These are phyloP conservation scores for Candida alai DNA, from an alignment of 805 yeast genomes.

Conservation along the genomic window DNA sequence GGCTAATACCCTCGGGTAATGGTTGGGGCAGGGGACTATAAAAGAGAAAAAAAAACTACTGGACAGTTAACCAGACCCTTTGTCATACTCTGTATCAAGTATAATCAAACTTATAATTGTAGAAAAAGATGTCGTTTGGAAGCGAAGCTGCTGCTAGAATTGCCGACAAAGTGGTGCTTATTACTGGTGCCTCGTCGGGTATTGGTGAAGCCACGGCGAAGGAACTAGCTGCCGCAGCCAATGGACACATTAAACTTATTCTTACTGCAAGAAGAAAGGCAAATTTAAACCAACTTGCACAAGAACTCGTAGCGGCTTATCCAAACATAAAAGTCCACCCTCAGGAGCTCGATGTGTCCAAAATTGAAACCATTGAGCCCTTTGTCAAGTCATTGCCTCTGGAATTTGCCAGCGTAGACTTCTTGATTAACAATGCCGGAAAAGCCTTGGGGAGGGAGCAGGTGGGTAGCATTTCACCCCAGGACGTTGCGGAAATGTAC, in stretches of 20 bases:
- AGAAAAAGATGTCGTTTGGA: constrained; percentile 65
- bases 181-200: constrained; percentile 97
- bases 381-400: constrained; percentile 54
- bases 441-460: constrained; percentile 76
- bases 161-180: constrained; percentile 71
- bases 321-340: constrained; percentile 57
- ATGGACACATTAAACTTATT: constrained; percentile 66
- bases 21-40: too few relatives aligned
- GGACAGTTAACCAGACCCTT: too few relatives aligned
- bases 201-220: constrained; percentile 90
- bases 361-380: constrained; percentile 39
- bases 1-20: too few relatives aligned
- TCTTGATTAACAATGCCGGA: constrained; percentile 71
- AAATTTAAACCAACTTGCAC: constrained; percentile 48
- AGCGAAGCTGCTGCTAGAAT: constrained; percentile 74
- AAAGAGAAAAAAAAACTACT: too few relatives aligned
- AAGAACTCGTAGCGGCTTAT: constrained; percentile 43
- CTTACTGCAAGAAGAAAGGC: constrained; percentile 77
- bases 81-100: too few relatives aligned
- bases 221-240: constrained; percentile 75
- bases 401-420: constrained; percentile 61
- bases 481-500: constrained; percentile 72
- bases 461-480: constrained; percentile 63
- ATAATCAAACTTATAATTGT: too few relatives aligned
- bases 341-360: constrained; percentile 44